phyloP scores from a whole-genome alignment of 2,329 filamentous ascomycete genomes.

The Xylaria sp. region DNA sequence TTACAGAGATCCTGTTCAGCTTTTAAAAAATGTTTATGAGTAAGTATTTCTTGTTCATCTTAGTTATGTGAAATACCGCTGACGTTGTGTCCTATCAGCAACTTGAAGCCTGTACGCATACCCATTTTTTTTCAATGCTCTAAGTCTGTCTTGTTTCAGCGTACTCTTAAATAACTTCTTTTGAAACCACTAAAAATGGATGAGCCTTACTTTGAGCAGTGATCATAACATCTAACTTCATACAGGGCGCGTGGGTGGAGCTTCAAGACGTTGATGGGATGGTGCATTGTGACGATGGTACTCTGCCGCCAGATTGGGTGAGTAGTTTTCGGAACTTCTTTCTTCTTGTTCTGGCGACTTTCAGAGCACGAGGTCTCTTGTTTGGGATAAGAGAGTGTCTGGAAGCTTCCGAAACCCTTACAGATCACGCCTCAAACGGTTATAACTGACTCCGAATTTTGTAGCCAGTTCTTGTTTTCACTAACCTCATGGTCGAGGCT shows the following conservation, averaged over 20 bases:
- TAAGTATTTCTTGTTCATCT: slow-evolving; percentile 18
- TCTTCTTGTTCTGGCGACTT: no score
- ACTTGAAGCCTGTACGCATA: slow-evolving; percentile 50
- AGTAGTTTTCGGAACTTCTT: no score
- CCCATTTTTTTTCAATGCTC: neutral
- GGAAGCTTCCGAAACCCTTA: no score
- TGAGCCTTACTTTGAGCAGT: neutral
- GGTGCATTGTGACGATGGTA: slow-evolving; percentile 52
- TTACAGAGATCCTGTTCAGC: slow-evolving; percentile 35
- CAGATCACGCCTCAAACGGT: no score
- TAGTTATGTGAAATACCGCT: neutral
- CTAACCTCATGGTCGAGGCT: slow-evolving; percentile 50
- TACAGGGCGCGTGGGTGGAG: slow-evolving; percentile 57
- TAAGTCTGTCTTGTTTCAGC: neutral
- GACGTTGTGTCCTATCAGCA: slow-evolving; percentile 34
- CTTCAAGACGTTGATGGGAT: slow-evolving; percentile 58
- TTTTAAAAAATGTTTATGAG: slow-evolving; percentile 40
- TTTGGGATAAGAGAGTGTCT: no score
- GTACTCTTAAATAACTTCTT: neutral
- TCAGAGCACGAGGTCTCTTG: no score
- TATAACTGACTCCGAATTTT: no score
- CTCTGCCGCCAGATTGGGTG: slow-evolving; percentile 46
- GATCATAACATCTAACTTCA: neutral
- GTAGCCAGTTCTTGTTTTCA: slow-evolving; percentile 49
- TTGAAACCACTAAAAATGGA: neutral